A percentile compares a stretch with the other conserved stretches of the same genome.
Conservation (phyloP, 2,329 filamentous ascomycete genomes). For the Cryphonectria japonica region DNA sequence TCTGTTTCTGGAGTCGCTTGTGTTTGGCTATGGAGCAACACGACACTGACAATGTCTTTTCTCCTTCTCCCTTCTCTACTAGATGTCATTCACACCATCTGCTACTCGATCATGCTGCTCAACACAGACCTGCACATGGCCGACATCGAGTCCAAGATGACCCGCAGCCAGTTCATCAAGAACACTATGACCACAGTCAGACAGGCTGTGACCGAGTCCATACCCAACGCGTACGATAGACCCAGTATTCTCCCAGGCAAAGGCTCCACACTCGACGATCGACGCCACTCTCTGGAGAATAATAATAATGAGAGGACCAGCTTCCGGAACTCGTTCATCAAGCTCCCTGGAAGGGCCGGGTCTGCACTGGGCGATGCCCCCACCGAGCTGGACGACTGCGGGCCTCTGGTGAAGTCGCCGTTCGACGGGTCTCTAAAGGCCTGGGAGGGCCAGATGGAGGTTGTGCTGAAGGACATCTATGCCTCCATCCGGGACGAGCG, state of each 20-base stretch:
- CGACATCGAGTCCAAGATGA: slow-evolving; percentile 97
- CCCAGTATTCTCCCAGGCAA: slow-evolving; percentile 56
- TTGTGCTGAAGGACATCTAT: slow-evolving; percentile 91
- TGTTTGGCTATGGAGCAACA: background rate
- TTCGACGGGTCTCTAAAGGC: slow-evolving; percentile 75
- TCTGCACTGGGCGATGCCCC: slow-evolving; percentile 44
- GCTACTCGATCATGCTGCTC: slow-evolving; percentile 91
- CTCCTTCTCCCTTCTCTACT: background rate
- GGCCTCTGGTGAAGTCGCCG: slow-evolving; percentile 75
- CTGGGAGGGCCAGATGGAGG: slow-evolving; percentile 89
- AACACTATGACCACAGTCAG: slow-evolving; percentile 92
- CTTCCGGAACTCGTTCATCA: slow-evolving; percentile 52
- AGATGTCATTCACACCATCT: slow-evolving; percentile 97
- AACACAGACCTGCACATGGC: slow-evolving; percentile 96
- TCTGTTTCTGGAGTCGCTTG: background rate
- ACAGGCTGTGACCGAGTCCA: slow-evolving; percentile 74
- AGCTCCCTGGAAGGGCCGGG: slow-evolving; percentile 52
- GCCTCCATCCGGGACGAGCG: slow-evolving; percentile 83
- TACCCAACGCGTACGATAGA: slow-evolving; percentile 66
- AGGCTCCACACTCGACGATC: slow-evolving; percentile 37
- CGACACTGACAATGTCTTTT: background rate
- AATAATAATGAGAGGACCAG: slow-evolving; percentile 41
- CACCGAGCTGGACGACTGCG: slow-evolving; percentile 60
- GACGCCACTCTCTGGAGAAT: slow-evolving; percentile 41
- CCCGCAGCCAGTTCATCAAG: slow-evolving; percentile 88